Conservation (phyloP, 1,284 basidiomycete genomes). For the Moniliophthora roreri region DNA sequence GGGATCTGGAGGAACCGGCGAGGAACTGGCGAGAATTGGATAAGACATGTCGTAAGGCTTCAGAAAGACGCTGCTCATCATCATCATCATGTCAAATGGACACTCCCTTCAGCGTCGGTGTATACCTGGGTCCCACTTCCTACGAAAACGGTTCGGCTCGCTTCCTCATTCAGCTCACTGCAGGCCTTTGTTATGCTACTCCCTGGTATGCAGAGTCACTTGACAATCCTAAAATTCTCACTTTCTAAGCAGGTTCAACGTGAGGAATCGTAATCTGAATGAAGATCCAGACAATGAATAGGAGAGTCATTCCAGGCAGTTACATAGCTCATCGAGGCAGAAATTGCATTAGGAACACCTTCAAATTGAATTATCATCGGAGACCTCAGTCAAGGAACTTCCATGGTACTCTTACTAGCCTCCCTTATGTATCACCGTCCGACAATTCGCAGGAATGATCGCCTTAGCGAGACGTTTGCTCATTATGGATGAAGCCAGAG, state of each 20-base stretch:
- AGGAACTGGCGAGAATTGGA: constrained; percentile 4
- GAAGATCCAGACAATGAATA: constrained; percentile 45
- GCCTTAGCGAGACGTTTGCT: constrained; percentile 46
- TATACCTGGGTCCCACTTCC: not conserved
- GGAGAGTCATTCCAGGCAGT: constrained; percentile 36
- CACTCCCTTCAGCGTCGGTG: constrained; percentile 18
- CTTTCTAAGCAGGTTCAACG: constrained; percentile 38
- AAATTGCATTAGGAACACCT: constrained; percentile 45
- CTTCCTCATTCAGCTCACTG: constrained; percentile 5
- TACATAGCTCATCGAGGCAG: constrained; percentile 42
- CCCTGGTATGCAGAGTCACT: constrained; percentile 3
- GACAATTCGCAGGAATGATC: constrained; percentile 45
- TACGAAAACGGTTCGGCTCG: not conserved
- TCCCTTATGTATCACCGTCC: constrained; percentile 38
- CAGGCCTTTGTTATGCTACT: constrained; percentile 7
- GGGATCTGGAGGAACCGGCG: constrained; percentile 16
- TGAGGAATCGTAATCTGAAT: constrained; percentile 32
- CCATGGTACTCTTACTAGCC: constrained; percentile 43
- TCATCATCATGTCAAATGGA: constrained; percentile 16
- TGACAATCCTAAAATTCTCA: not conserved
- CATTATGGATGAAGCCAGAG: constrained; percentile 39
- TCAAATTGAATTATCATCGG: constrained; percentile 40
- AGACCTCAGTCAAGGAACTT: constrained; percentile 58
- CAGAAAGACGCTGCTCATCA: constrained; percentile 9
- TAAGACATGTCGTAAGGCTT: constrained; percentile 8